These are phyloP conservation scores for Penicillium salamii DNA, from an alignment of 495 filamentous ascomycete species.

Conservation along the genomic window DNA sequence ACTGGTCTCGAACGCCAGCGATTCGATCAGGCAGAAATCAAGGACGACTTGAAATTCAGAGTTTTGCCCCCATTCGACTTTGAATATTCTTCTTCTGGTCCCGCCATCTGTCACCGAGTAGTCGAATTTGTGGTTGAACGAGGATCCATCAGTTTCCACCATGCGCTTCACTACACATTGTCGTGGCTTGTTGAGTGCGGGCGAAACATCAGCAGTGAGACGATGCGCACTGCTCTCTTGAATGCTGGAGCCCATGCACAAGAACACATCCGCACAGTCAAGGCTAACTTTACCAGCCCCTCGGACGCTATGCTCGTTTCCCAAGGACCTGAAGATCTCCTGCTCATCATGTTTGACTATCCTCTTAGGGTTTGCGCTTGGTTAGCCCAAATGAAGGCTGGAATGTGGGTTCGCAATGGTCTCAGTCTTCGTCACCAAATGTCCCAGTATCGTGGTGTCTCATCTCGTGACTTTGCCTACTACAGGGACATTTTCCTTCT, in stretches of 20 bases:
- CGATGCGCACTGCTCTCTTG: constrained; percentile 63
- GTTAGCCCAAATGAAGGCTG: constrained; percentile 96
- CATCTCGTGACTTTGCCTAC: constrained; percentile 84
- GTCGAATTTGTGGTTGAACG: constrained; percentile 85
- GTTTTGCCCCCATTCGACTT: constrained; percentile 75
- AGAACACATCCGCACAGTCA: constrained; percentile 20
- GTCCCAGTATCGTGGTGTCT: constrained; percentile 83
- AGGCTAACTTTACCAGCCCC: constrained; percentile 8
- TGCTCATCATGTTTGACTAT: constrained; percentile 88
- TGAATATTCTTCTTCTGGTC: constrained; percentile 51
- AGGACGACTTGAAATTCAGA: constrained; percentile 78
- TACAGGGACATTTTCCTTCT: constrained; percentile 93
- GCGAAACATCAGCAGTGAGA: constrained; percentile 64
- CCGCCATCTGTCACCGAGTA: constrained; percentile 52
- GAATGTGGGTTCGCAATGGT: constrained; percentile 98
- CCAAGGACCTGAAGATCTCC: constrained; percentile 64
- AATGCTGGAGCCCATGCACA: constrained; percentile 46
- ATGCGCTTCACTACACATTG: constrained; percentile 93
- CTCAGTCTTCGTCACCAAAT: constrained; percentile 93
- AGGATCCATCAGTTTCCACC: constrained; percentile 94
- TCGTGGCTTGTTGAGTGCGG: constrained; percentile 95
- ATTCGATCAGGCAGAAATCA: constrained; percentile 86
- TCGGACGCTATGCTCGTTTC: constrained; percentile 18
- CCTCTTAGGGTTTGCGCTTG: constrained; percentile 91
- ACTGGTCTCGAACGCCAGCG: constrained; percentile 83